Evolutionary conservation across 2,329 filamentous ascomycete genomes (phyloP).

Genomic region (Chalaropsis ovoidea): DNA sequence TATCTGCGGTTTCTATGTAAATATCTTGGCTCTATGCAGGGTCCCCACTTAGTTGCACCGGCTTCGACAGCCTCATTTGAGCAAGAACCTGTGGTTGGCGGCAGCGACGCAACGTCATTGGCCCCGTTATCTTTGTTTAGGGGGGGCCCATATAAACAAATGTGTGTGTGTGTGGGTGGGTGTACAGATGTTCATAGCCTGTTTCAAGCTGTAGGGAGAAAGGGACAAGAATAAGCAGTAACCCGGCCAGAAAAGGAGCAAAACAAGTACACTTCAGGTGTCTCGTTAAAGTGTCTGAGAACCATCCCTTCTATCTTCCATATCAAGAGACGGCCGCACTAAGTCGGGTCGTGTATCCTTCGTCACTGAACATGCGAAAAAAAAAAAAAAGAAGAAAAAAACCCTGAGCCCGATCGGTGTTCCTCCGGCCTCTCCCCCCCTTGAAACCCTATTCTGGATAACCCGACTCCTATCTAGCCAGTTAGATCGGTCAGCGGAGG

Average conservation of each 20-base stretch:
- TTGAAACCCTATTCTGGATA: constrained; percentile 14
- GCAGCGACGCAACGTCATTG: constrained; percentile 22
- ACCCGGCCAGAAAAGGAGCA: background rate
- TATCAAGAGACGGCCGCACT: constrained; percentile 5
- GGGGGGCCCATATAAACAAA: no score
- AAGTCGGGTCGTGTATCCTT: background rate
- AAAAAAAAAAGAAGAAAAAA: constrained; percentile 7
- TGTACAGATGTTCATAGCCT: no score
- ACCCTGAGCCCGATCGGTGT: constrained; percentile 24
- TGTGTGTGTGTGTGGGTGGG: background rate
- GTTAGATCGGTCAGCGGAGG: background rate
- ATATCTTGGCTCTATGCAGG: constrained; percentile 13
- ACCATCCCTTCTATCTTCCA: background rate
- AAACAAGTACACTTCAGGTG: background rate
- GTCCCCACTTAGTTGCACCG: constrained; percentile 19
- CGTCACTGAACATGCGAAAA: background rate
- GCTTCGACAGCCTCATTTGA: constrained; percentile 24
- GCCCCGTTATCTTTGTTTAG: background rate
- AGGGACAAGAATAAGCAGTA: no score
- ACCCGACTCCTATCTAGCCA: background rate
- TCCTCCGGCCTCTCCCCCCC: constrained; percentile 23
- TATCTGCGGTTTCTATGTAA: constrained; percentile 4
- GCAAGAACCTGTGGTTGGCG: background rate
- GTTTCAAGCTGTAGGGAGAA: no score
- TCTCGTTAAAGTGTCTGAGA: background rate